A percentile compares a stretch with the other conserved stretches of the same genome.
Conservation (phyloP, 2,329 filamentous ascomycete species). For the Hymenoscyphus fructigenus region DNA sequence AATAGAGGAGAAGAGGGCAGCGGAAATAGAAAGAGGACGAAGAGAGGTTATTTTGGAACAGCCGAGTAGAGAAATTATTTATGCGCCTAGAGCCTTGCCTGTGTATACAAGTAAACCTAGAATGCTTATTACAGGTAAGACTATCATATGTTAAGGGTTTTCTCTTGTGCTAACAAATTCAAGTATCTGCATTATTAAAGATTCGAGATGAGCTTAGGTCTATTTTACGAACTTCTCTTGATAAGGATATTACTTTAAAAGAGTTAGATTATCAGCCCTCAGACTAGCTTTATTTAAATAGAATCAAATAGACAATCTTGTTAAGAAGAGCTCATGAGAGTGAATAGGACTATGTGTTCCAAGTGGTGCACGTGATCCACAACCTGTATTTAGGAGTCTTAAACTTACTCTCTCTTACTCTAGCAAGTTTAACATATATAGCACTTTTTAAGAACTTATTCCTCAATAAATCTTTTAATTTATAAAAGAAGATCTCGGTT, state of each 20-base stretch:
- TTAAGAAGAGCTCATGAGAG: too few relatives aligned
- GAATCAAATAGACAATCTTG: background rate
- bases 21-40: constrained; percentile 18
- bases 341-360: too few relatives aligned
- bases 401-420: too few relatives aligned
- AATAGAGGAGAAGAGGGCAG: constrained; percentile 12
- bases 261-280: constrained; percentile 22
- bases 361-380: too few relatives aligned
- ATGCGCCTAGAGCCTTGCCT: constrained; percentile 12
- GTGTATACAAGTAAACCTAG: constrained; percentile 21
- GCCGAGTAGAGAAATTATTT: constrained; percentile 6
- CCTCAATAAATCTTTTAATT: background rate
- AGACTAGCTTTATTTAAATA: constrained; percentile 10
- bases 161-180: constrained; percentile 13
- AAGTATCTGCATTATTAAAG: constrained; percentile 19
- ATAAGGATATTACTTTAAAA: constrained; percentile 22
- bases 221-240: constrained; percentile 15
- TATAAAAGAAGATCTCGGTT: background rate
- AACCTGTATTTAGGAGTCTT: too few relatives aligned
- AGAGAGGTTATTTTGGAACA: constrained; percentile 11
- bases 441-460: too few relatives aligned
- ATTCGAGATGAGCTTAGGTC: constrained; percentile 22
- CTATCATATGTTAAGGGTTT: constrained; percentile 7
- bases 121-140: constrained; percentile 24
- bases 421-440: too few relatives aligned